These are phyloP conservation scores for Rutstroemia sp. DNA, from an alignment of 2,329 filamentous ascomycete species.

Conservation along the genomic window DNA sequence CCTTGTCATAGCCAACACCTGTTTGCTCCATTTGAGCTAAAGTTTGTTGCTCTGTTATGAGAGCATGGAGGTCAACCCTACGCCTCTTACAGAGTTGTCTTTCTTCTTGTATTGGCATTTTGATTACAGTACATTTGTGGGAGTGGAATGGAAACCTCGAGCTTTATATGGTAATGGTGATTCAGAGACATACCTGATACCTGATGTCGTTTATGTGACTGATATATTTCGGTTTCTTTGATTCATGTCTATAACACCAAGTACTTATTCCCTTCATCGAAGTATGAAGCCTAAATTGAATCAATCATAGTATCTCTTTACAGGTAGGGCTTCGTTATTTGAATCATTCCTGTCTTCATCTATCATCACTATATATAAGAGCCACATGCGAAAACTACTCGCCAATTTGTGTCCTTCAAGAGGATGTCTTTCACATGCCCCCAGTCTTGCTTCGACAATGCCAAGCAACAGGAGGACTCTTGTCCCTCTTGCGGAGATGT, in stretches of 20 bases:
- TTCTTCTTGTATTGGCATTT: background rate
- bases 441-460: background rate
- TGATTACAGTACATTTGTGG: background rate
- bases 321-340: too few species aligned
- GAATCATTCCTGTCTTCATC: too few species aligned
- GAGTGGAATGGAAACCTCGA: background rate
- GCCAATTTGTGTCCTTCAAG: background rate
- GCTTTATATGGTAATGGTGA: background rate
- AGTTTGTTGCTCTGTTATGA: slow-evolving; percentile 8
- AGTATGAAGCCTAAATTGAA: background rate
- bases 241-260: background rate
- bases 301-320: too few species aligned
- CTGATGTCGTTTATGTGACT: background rate
- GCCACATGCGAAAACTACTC: too few species aligned
- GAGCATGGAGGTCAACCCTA: background rate
- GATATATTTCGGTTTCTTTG: background rate
- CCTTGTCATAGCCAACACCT: background rate
- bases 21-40: background rate
- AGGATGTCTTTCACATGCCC: background rate
- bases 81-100: slow-evolving; percentile 5
- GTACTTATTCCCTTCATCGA: background rate
- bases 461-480: background rate
- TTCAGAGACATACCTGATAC: background rate
- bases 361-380: too few species aligned
- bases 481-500: background rate